Evolutionary conservation across 2,329 filamentous ascomycete species (phyloP).

Genomic region (Claviceps sp.): DNA sequence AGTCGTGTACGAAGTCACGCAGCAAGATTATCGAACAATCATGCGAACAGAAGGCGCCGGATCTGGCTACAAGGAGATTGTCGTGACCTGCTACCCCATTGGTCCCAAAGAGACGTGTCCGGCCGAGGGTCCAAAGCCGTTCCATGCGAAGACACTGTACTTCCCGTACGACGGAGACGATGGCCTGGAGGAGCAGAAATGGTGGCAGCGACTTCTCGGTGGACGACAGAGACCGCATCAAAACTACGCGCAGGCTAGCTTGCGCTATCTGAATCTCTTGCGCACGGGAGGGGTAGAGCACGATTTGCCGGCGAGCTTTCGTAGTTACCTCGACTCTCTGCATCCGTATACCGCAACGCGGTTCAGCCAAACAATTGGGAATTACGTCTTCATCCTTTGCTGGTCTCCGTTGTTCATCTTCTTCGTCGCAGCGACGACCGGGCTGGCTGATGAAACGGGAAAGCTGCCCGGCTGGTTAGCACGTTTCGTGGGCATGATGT

Average conservation of each 20-base stretch:
- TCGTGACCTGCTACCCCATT: slow-evolving; percentile 65
- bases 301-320: slow-evolving; percentile 66
- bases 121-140: slow-evolving; percentile 44
- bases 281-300: slow-evolving; percentile 68
- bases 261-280: slow-evolving; percentile 72
- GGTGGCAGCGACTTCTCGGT: slow-evolving; percentile 32
- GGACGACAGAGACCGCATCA: slow-evolving; percentile 45
- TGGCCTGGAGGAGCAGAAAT: slow-evolving; percentile 23
- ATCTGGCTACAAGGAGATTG: slow-evolving; percentile 67
- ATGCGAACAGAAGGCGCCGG: slow-evolving; percentile 86
- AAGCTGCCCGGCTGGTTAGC: slow-evolving; percentile 55
- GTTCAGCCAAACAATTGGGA: slow-evolving; percentile 51
- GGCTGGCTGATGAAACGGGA: slow-evolving; percentile 54
- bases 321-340: slow-evolving; percentile 55
- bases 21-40: slow-evolving; percentile 69
- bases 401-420: slow-evolving; percentile 45
- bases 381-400: slow-evolving; percentile 43
- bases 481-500: slow-evolving; percentile 34
- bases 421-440: slow-evolving; percentile 26
- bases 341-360: slow-evolving; percentile 59
- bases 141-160: slow-evolving; percentile 77
- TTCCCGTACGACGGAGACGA: slow-evolving; percentile 23
- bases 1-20: slow-evolving; percentile 89
- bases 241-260: slow-evolving; percentile 68
- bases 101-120: slow-evolving; percentile 45